Evolutionary conservation across 2,329 filamentous ascomycete species (phyloP), one percentile per base, ranked within the genome.

Genomic region (Pseudogymnoascus sp.): DNA sequence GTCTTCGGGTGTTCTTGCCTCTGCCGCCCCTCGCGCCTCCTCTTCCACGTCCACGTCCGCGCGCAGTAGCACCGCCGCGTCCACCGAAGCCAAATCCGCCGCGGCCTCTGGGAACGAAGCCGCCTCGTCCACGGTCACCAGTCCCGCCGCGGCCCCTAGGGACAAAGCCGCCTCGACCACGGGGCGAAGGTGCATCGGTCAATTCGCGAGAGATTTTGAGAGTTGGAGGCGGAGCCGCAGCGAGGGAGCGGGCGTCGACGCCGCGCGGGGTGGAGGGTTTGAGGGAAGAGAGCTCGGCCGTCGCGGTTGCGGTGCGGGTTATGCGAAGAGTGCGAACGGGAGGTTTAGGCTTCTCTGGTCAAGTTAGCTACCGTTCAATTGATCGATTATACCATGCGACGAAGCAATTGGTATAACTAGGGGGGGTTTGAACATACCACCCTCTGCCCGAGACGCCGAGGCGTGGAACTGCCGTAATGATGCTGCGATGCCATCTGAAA

Each of bases 1-100:
- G 23, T 30, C 9, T 15, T 9, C 6, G 26, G 65, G 79, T 76
- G 61, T 74, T 73, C 7, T 75, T 3, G 73, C 72, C 2, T 79
- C 76, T 64, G 63, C 72, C 3, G 61, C 66, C 1, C 75, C 75
- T 1, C 72, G 73, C 3, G 56, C 66, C 1, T 65, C 71, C 18
- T 77, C 79, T 65, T 59, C 71, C 59, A 67, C 63, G 48, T 34
- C 62, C 60, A 45, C 64, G 57, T 34, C 63, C 58, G 39, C 59
- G 41, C n/a, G 7, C 30, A 26, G 26, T 52, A n/a, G 35, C 59
- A 34, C 59, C 61, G 38, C 63, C 38, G 41, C 34, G 18, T 15
- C 62, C 61, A 23, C 64, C 61, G 18, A 58, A 13, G 15, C 23
- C 10, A 19, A 38, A 35, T 3, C 48, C 48, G 9, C 41, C 41